Percentiles rank a stretch among this genome's conserved stretches.
These are phyloP conservation scores for Cercospora sp. DNA, from an alignment of 2,329 filamentous ascomycete species.

Conservation along the genomic window DNA sequence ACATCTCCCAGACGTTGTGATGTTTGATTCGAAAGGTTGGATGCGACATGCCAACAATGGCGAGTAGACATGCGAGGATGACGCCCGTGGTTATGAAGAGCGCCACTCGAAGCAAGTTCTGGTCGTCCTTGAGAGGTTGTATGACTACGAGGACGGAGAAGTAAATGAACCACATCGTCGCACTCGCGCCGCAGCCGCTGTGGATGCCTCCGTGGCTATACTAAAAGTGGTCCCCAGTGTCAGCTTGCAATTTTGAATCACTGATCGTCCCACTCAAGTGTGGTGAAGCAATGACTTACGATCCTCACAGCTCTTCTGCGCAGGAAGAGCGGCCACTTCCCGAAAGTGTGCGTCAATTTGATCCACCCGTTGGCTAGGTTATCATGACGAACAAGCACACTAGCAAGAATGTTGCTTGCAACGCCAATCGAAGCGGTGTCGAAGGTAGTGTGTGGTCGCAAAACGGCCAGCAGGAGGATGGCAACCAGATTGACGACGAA, in stretches of 20 bases:
- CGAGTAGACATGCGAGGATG: constrained; percentile 58
- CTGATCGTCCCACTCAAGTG: too few relatives aligned
- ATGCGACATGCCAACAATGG: constrained; percentile 64
- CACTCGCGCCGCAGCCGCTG: constrained; percentile 41
- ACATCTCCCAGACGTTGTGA: constrained; percentile 70
- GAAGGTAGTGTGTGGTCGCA: constrained; percentile 1
- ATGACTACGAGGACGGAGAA: constrained; percentile 39
- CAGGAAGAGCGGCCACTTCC: constrained; percentile 5
- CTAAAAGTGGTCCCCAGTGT: constrained; percentile 31
- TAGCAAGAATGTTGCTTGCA: constrained; percentile 39
- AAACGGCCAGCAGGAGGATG: constrained; percentile 27
- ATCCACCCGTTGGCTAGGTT: constrained; percentile 42
- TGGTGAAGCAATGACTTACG: constrained; percentile 32
- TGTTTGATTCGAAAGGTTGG: constrained; percentile 62
- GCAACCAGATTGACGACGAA: constrained; percentile 32
- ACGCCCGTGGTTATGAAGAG: constrained; percentile 1
- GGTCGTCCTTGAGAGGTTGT: constrained; percentile 22
- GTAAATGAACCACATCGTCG: constrained; percentile 47
- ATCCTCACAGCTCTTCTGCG: constrained; percentile 5
- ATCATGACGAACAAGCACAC: constrained; percentile 43
- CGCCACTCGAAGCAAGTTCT: not conserved
- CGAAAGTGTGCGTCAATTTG: constrained; percentile 36
- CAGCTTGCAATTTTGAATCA: constrained; percentile 36
- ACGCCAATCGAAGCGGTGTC: constrained; percentile 32
- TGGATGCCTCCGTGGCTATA: constrained; percentile 46